phyloP scores from a whole-genome alignment of 345 rosid genomes.

The Carallia pectinifolia region DNA sequence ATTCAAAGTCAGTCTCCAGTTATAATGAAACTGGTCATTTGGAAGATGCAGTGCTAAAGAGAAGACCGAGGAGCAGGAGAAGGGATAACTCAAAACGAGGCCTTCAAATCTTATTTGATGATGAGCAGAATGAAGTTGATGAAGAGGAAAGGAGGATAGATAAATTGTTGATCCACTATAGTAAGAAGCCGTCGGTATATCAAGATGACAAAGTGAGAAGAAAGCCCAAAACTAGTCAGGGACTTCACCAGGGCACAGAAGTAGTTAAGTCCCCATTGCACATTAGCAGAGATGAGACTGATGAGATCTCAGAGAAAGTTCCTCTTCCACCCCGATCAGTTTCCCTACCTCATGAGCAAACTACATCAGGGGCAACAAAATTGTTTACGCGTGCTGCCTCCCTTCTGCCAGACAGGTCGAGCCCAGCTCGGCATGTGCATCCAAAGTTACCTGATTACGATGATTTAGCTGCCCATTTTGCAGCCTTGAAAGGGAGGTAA shows the following conservation, averaged over 20 bases:
- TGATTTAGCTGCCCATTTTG: conserved; percentile 83
- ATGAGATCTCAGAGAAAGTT: conserved; percentile 30
- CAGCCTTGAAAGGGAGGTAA: conserved; percentile 79
- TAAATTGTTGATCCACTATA: conserved; percentile 81
- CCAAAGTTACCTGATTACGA: conserved; percentile 94
- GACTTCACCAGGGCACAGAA: conserved; percentile 27
- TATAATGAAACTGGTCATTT: conserved; percentile 33
- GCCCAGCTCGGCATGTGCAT: conserved; percentile 76
- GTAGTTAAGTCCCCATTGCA: conserved; percentile 28
- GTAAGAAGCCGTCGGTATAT: conserved; percentile 61
- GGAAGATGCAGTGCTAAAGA: conserved; percentile 37
- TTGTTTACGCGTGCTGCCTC: conserved; percentile 63
- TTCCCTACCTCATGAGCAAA: conserved; percentile 66
- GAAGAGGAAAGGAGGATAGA: conserved; percentile 85
- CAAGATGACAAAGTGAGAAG: conserved; percentile 46
- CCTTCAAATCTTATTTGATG: conserved; percentile 54
- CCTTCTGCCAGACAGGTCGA: conserved; percentile 67
- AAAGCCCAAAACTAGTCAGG: conserved; percentile 52
- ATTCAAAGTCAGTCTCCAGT: conserved; percentile 36
- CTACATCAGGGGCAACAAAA: conserved; percentile 44
- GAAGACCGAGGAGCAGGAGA: conserved; percentile 61
- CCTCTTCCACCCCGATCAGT: conserved; percentile 53
- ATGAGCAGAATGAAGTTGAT: conserved; percentile 43
- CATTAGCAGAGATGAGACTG: conserved; percentile 22
- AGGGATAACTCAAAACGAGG: conserved; percentile 63